Conservation (phyloP, 768 basidiomycete species). For the Leccinum subtestaceum region DNA sequence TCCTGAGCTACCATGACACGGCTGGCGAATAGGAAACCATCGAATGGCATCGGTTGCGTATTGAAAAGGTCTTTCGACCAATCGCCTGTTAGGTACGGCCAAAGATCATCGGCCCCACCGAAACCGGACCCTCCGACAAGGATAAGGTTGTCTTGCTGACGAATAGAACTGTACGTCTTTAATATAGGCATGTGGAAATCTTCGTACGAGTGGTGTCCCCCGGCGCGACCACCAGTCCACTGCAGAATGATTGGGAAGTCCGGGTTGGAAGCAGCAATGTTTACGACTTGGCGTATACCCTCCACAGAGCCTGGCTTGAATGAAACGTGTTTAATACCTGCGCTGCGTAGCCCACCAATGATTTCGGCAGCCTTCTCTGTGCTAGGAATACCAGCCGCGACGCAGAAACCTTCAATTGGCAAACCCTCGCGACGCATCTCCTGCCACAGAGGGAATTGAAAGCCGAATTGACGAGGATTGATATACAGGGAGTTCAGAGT, state of each 20-base stretch:
- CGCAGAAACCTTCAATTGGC: slow-evolving; percentile 98
- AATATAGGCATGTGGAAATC: slow-evolving; percentile 98
- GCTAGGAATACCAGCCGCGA: slow-evolving; percentile 95
- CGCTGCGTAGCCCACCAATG: slow-evolving; percentile 73
- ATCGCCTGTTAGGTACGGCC: slow-evolving; percentile 95
- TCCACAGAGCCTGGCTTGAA: slow-evolving; percentile 99
- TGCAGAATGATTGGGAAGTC: slow-evolving; percentile 97
- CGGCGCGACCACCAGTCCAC: slow-evolving; percentile 99
- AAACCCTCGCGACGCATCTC: slow-evolving; percentile 94
- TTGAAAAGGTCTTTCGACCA: slow-evolving; percentile 84
- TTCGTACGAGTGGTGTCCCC: slow-evolving; percentile 97
- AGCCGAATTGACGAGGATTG: slow-evolving; percentile 94
- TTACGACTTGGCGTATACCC: slow-evolving; percentile 95
- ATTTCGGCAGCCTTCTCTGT: slow-evolving; percentile 98
- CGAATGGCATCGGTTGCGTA: slow-evolving; percentile 95
- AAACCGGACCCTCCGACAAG: slow-evolving; percentile 96
- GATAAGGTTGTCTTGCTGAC: slow-evolving; percentile 82
- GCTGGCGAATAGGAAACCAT: slow-evolving; percentile 93
- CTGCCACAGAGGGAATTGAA: slow-evolving; percentile 98
- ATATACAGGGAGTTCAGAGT: slow-evolving; percentile 97
- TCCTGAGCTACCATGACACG: slow-evolving; percentile 98
- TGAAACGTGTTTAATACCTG: slow-evolving; percentile 92
- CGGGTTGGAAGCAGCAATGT: slow-evolving; percentile 90
- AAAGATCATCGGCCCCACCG: slow-evolving; percentile 90
- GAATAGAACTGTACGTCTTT: slow-evolving; percentile 85